Evolutionary conservation across 2,329 filamentous ascomycete genomes (phyloP), one percentile per base, ranked within the genome.

Genomic region (Fusarium keratoplasticum): DNA sequence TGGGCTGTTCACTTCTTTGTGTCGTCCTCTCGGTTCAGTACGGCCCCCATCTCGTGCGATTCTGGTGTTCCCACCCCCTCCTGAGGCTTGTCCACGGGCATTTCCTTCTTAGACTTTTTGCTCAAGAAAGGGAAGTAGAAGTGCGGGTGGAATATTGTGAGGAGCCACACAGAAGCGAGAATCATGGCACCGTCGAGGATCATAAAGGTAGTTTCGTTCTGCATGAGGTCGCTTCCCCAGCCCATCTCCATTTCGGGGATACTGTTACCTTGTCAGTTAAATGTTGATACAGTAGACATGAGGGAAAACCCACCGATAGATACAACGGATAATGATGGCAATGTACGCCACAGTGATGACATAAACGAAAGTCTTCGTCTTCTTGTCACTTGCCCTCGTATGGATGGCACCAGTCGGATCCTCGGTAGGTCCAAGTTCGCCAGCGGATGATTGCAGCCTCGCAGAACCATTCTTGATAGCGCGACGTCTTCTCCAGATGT

Each of bases 161-260:
- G 29, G 8, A 63, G 73, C 73, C 70, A 74, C 0, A 75, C 70
- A 0, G 73, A 59, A 3, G 67, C 55, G 2, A 75, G 73, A 2
- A 75, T 74, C 73, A 75, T 75, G 2, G 64, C 65, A 6, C 73
- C 73, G 3, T 75, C 73, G 1, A 75, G 70, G 10, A 73, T 76
- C 3, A 75, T 13, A 35, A 75, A 75, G 1, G 70, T 70, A 2
- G 73, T 75, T 11, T 75, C 73, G 25, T 75, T 76, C 10, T 75
- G 73, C 73, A 75, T 75, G 3, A 75, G 73, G 3, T 20, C 31
- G 13, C 73, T 75, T 0, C 73, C 73, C 73, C 73, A 75, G 2
- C 73, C 73, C 73, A 76, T 76, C 4, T 74, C 67, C 73, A 76
- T 75, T 9, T 75, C 73, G 0, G 73, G 73, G 2, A 75, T 71